Conservation (phyloP, 1,284 basidiomycete species). For the Wallemia mellicola region DNA sequence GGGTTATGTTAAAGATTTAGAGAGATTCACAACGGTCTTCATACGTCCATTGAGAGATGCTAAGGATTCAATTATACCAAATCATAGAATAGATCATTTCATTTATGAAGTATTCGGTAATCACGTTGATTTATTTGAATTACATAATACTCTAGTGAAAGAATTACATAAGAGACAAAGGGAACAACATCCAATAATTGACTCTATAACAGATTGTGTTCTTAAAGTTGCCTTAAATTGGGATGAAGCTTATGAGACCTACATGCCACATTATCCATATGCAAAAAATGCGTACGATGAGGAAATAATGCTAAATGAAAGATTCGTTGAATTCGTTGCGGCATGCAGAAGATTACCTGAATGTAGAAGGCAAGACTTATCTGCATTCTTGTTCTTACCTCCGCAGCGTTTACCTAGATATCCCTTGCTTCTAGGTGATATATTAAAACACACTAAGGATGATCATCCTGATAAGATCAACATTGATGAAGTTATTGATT, state of each 20-base stretch:
- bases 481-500: slow-evolving; percentile 52
- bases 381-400: slow-evolving; percentile 60
- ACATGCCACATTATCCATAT: slow-evolving; percentile 28
- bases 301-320: slow-evolving; percentile 45
- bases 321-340: slow-evolving; percentile 47
- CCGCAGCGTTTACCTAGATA: slow-evolving; percentile 69
- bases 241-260: slow-evolving; percentile 50
- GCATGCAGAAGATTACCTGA: slow-evolving; percentile 38
- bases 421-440: slow-evolving; percentile 47
- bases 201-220: slow-evolving; percentile 54
- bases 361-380: slow-evolving; percentile 49
- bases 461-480: slow-evolving; percentile 46
- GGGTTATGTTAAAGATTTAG: slow-evolving; percentile 74
- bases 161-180: slow-evolving; percentile 57
- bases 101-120: slow-evolving; percentile 81
- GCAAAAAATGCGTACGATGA: slow-evolving; percentile 71
- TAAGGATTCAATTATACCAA: slow-evolving; percentile 43
- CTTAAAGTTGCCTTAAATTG: slow-evolving; percentile 74
- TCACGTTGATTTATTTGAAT: slow-evolving; percentile 27
- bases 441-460: slow-evolving; percentile 37
- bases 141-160: slow-evolving; percentile 49
- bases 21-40: slow-evolving; percentile 44
- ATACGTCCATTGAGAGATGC: slow-evolving; percentile 38
- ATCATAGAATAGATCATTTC: slow-evolving; percentile 42
- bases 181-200: slow-evolving; percentile 60